phyloP scores from a whole-genome alignment of 2,329 filamentous ascomycete genomes.

The Byssothecium circinans region DNA sequence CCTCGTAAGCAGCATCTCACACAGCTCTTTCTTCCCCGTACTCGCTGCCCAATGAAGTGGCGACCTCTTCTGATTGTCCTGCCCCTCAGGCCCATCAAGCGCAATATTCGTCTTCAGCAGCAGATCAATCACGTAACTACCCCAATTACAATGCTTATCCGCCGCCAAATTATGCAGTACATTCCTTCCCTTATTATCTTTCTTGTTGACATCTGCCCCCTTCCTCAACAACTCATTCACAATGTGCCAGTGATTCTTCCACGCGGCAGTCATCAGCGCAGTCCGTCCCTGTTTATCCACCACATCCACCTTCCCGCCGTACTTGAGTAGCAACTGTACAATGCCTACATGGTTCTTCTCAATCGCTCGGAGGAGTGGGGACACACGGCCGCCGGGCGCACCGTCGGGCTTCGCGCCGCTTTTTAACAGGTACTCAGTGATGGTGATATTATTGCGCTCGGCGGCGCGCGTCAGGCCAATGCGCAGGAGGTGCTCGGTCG shows the following conservation, averaged over 20 bases:
- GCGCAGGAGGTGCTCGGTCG: constrained; percentile 39
- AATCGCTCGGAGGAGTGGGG: constrained; percentile 36
- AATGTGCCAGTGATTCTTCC: constrained; percentile 39
- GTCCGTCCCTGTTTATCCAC: constrained; percentile 42
- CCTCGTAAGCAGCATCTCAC: constrained; percentile 50
- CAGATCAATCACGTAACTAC: constrained; percentile 47
- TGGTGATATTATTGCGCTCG: constrained; percentile 33
- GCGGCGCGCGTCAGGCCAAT: constrained; percentile 41
- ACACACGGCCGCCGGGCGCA: constrained; percentile 30
- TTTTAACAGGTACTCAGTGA: constrained; percentile 37
- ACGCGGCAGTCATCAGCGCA: constrained; percentile 42
- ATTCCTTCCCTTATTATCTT: constrained; percentile 37
- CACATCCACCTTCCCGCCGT: constrained; percentile 36
- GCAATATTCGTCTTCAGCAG: constrained; percentile 45
- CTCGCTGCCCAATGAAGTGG: constrained; percentile 62
- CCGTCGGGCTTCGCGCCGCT: constrained; percentile 40
- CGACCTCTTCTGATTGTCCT: constrained; percentile 53
- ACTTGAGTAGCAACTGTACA: constrained; percentile 35
- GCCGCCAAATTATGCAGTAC: constrained; percentile 43
- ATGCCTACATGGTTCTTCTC: constrained; percentile 35
- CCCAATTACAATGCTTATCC: constrained; percentile 52
- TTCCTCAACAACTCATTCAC: constrained; percentile 39
- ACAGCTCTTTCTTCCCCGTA: constrained; percentile 56
- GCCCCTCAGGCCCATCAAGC: constrained; percentile 45
- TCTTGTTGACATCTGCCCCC: constrained; percentile 44